phyloP scores from a whole-genome alignment of 2,329 filamentous ascomycete genomes.

The Phoma sp. region DNA sequence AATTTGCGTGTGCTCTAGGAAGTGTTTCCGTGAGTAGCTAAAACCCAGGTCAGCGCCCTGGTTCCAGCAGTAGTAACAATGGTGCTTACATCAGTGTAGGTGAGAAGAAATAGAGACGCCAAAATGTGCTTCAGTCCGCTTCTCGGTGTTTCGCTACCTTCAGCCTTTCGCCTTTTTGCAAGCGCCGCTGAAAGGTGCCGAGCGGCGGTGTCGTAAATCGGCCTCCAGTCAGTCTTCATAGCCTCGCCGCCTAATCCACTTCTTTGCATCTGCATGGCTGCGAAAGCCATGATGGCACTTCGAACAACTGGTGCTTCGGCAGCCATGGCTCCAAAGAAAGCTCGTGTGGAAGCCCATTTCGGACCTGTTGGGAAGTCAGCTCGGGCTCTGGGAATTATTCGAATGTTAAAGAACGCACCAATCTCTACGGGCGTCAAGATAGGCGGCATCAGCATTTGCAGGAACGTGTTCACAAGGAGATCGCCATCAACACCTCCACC shows the following conservation, averaged over 20 bases:
- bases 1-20: constrained; percentile 55
- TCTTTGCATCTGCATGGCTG: constrained; percentile 51
- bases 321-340: constrained; percentile 57
- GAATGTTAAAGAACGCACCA: constrained; percentile 27
- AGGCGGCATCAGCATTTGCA: constrained; percentile 57
- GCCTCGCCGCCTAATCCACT: constrained; percentile 43
- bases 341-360: constrained; percentile 59
- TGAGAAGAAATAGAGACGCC: constrained; percentile 60
- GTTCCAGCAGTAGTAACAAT: background rate
- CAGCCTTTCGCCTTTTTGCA: constrained; percentile 20
- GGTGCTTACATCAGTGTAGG: constrained; percentile 56
- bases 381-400: no score
- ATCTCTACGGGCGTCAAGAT: constrained; percentile 62
- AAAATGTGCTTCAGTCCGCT: constrained; percentile 51
- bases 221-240: constrained; percentile 40
- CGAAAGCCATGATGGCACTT: constrained; percentile 59
- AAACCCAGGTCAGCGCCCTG: constrained; percentile 25
- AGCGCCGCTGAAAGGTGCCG: constrained; percentile 32
- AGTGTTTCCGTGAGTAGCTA: constrained; percentile 37
- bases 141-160: constrained; percentile 19
- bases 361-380: constrained; percentile 31
- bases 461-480: constrained; percentile 57
- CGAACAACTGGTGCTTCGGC: constrained; percentile 55
- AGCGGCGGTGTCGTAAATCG: constrained; percentile 40
- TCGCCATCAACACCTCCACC: constrained; percentile 39